Percentiles rank a stretch among this genome's conserved stretches.
phyloP scores from a whole-genome alignment of 805 yeast genomes.

The Candida succiphila region DNA sequence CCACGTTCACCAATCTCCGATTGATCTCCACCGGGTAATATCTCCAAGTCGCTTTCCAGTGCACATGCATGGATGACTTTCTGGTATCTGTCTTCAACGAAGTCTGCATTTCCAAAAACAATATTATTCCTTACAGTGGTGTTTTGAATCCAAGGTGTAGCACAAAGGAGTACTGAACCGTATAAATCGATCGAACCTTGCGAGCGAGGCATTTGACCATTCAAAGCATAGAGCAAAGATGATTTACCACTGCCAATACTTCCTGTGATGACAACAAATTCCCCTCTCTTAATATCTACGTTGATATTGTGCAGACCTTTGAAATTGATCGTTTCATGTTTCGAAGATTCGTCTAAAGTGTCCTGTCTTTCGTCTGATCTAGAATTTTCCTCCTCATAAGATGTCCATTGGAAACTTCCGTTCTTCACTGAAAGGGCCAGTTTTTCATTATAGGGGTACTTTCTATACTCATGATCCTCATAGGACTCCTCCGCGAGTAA shows the following conservation, averaged over 20 bases:
- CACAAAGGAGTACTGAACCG: conserved; percentile 41
- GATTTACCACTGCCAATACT: conserved; percentile 78
- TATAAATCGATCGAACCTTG: conserved; percentile 41
- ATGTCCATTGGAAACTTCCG: conserved; percentile 65
- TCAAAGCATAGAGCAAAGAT: conserved; percentile 57
- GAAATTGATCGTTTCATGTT: too few relatives aligned
- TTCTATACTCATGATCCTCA: conserved; percentile 15
- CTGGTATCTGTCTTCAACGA: conserved; percentile 38
- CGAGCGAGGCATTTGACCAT: conserved; percentile 54
- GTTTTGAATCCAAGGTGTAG: conserved; percentile 75
- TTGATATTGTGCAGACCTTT: conserved; percentile 41
- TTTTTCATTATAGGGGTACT: conserved; percentile 7
- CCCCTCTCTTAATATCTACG: conserved; percentile 48
- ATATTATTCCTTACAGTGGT: conserved; percentile 71
- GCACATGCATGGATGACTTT: conserved; percentile 56
- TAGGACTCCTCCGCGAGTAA: conserved; percentile 32
- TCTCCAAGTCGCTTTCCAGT: conserved; percentile 51
- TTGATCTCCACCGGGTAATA: conserved; percentile 63
- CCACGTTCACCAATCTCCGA: conserved; percentile 86
- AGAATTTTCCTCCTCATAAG: conserved; percentile 11
- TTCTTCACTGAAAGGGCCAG: conserved; percentile 38
- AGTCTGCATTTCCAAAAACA: conserved; percentile 49
- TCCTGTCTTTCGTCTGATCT: too few relatives aligned
- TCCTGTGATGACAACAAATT: conserved; percentile 70
- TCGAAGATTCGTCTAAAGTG: background rate